Percentiles rank a stretch among this genome's conserved stretches.
Conservation (phyloP, 352 stramenopile species). For the Globisporangium cystogenes region DNA sequence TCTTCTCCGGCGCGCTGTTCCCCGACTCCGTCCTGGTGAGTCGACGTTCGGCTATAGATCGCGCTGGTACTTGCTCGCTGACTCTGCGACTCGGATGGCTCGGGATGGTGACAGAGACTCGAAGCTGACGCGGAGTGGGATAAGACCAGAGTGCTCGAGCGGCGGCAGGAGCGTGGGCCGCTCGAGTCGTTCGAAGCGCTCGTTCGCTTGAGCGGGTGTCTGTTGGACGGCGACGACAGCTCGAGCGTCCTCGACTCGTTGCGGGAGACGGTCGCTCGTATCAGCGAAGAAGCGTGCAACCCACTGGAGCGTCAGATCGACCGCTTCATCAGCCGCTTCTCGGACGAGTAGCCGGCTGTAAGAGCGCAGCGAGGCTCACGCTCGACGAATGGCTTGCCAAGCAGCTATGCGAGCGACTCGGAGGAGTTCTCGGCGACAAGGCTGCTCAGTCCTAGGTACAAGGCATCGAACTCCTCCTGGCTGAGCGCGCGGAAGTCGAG, state of each 20-base stretch:
- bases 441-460: constrained; percentile 23
- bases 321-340: constrained; percentile 3
- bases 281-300: constrained; percentile 6
- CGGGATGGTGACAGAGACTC: background rate
- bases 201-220: background rate
- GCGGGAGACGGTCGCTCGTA: background rate
- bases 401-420: too few relatives aligned
- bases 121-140: background rate
- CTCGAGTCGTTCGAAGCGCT: constrained; percentile 12
- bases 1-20: constrained; percentile 28
- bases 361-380: background rate
- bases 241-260: background rate
- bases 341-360: background rate
- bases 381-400: too few relatives aligned
- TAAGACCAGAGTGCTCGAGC: background rate
- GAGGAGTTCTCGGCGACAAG: constrained; percentile 17
- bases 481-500: constrained; percentile 36
- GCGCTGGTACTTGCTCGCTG: background rate
- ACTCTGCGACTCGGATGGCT: background rate
- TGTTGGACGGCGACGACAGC: background rate
- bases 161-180: constrained; percentile 2
- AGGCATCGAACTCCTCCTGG: constrained; percentile 24
- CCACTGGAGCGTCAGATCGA: constrained; percentile 8
- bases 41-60: background rate
- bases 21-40: constrained; percentile 39